A percentile compares a stretch with the other conserved stretches of the same genome.
phyloP scores from a whole-genome alignment of 129 eudicot species.

The Flaveria brownii region DNA sequence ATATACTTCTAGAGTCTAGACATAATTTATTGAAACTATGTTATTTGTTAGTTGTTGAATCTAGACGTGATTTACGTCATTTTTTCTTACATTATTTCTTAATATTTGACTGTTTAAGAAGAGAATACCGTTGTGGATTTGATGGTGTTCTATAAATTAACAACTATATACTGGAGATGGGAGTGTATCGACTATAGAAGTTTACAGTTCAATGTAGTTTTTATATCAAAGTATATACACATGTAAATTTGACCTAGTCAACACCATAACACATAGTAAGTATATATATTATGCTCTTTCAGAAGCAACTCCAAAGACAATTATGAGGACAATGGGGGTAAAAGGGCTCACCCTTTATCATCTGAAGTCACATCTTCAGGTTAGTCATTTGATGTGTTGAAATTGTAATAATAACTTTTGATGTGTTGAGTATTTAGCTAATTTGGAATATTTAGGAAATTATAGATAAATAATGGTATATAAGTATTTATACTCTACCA shows the following conservation, averaged over 20 bases:
- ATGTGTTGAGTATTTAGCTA: neutral
- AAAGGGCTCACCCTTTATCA: conserved; percentile 90
- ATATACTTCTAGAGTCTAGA: neutral
- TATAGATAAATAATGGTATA: neutral
- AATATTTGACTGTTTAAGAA: conserved; percentile 5
- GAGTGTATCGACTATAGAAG: conserved; percentile 1
- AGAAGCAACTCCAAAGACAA: conserved; percentile 92
- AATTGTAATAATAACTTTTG: conserved; percentile 1
- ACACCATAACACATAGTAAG: neutral
- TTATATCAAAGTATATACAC: neutral
- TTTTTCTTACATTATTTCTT: neutral
- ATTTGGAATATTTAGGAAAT: neutral
- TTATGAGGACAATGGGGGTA: conserved; percentile 87
- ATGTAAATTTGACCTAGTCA: conserved; percentile 16
- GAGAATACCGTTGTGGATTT: neutral
- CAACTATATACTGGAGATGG: neutral
- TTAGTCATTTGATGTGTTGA: conserved; percentile 24
- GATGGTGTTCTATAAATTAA: neutral
- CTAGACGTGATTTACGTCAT: neutral
- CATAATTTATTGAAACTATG: neutral
- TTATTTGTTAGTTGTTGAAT: conserved; percentile 11
- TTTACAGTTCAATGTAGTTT: conserved; percentile 11
- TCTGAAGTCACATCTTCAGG: conserved; percentile 94
- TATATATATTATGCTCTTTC: conserved; percentile 23
- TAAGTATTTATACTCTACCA: neutral